Percentiles rank a stretch among this genome's conserved stretches.
phyloP scores from a whole-genome alignment of 106 monocot species.

The Iris macrosiphon region DNA sequence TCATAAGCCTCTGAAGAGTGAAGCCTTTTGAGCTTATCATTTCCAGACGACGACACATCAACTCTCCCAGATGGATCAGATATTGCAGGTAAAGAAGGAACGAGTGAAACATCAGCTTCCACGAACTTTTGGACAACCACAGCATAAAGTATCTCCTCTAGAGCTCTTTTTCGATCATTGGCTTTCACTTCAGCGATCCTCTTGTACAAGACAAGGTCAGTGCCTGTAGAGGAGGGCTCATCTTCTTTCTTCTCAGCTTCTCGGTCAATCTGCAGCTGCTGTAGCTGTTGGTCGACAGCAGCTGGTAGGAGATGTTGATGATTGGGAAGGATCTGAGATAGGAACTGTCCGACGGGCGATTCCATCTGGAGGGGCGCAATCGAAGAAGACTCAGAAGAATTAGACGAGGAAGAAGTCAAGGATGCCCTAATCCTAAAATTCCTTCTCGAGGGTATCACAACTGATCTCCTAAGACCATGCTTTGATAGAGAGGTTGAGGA shows the following conservation, averaged over 20 bases:
- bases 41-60: conserved; percentile 36
- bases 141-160: conserved; percentile 85
- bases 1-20: conserved; percentile 81
- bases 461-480: conserved; percentile 13
- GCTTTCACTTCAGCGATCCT: conserved; percentile 88
- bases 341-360: conserved; percentile 81
- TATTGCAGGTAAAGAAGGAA: conserved; percentile 41
- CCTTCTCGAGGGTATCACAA: conserved; percentile 7
- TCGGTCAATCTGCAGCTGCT: conserved; percentile 66
- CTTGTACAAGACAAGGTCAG: conserved; percentile 70
- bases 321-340: conserved; percentile 71
- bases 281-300: conserved; percentile 88
- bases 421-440: conserved; percentile 28
- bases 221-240: conserved; percentile 37
- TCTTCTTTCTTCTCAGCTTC: conserved; percentile 55
- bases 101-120: conserved; percentile 66
- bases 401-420: conserved; percentile 7
- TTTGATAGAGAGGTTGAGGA: conserved; percentile 13
- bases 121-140: conserved; percentile 84
- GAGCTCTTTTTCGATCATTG: conserved; percentile 66
- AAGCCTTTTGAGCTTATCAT: conserved; percentile 53
- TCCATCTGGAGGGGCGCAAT: conserved; percentile 84
- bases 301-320: conserved; percentile 87
- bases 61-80: conserved; percentile 30
- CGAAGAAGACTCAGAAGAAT: conserved; percentile 19